Conservation (phyloP, 495 filamentous ascomycete species). For the Xylaria flabelliformis region DNA sequence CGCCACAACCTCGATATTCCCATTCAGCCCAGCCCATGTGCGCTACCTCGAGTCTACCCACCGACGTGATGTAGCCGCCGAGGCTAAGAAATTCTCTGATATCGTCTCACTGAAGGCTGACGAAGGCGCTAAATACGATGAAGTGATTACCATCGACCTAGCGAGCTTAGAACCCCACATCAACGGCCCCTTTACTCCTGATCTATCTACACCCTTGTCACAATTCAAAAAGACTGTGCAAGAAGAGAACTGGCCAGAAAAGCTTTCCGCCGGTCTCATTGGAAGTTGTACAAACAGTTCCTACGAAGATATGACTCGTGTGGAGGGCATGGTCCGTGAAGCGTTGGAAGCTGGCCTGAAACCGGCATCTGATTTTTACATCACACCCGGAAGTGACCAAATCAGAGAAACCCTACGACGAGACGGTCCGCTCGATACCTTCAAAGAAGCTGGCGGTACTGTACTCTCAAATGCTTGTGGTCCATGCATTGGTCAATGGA, state of each 20-base stretch:
- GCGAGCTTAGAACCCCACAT: constrained; percentile 93
- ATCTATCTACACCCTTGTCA: constrained; percentile 90
- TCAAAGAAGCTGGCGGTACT: constrained; percentile 84
- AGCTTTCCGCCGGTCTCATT: constrained; percentile 89
- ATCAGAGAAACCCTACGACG: constrained; percentile 91
- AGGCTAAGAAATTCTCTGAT: constrained; percentile 59
- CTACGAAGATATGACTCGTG: constrained; percentile 96
- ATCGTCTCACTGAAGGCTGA: constrained; percentile 66
- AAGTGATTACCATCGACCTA: constrained; percentile 90
- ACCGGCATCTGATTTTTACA: constrained; percentile 89
- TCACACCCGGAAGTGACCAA: constrained; percentile 95
- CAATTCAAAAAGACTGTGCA: constrained; percentile 82
- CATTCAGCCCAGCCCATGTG: constrained; percentile 54
- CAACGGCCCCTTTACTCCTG: constrained; percentile 96
- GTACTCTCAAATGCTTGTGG: constrained; percentile 96
- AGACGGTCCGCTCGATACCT: constrained; percentile 83
- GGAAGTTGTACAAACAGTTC: constrained; percentile 99
- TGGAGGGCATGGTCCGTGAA: constrained; percentile 89
- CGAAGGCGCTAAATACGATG: constrained; percentile 81
- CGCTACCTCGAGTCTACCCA: constrained; percentile 84
- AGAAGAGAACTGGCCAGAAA: constrained; percentile 86
- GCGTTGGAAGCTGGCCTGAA: constrained; percentile 84
- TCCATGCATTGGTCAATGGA: constrained; percentile 96
- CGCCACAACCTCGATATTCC: constrained; percentile 94
- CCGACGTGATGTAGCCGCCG: constrained; percentile 71